phyloP scores from a whole-genome alignment of 768 basidiomycete genomes.

The Tricholoma hemisulphureum region DNA sequence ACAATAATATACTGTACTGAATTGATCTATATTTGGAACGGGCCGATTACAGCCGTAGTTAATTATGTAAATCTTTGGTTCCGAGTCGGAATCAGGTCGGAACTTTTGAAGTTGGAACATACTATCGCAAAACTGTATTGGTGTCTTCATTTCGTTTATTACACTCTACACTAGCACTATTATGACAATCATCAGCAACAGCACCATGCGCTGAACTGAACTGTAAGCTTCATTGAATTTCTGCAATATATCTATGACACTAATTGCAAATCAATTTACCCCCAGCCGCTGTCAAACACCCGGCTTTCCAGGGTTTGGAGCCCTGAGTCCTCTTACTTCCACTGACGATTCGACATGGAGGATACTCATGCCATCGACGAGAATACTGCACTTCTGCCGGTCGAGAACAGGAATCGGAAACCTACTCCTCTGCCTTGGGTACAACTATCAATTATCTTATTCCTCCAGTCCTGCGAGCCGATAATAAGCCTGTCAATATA shows the following conservation, averaged over 20 bases:
- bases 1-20: not conserved
- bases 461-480: constrained; percentile 54
- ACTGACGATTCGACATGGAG: constrained; percentile 4
- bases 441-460: constrained; percentile 48
- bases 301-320: not conserved
- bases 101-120: no score
- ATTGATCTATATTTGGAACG: not conserved
- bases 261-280: not conserved
- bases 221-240: no score
- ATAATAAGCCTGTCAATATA: constrained; percentile 54
- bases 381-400: constrained; percentile 35
- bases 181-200: no score
- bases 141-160: no score
- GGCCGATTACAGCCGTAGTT: not conserved
- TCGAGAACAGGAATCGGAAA: constrained; percentile 13
- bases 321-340: not conserved
- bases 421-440: constrained; percentile 50
- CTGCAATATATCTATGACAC: not conserved
- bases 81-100: not conserved
- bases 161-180: no score
- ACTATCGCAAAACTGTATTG: no score
- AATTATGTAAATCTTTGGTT: not conserved
- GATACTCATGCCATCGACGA: constrained; percentile 28
- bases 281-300: not conserved
- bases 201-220: no score